Conservation (phyloP, 2,329 filamentous ascomycete genomes). For the Colletotrichum lindemuthianum region DNA sequence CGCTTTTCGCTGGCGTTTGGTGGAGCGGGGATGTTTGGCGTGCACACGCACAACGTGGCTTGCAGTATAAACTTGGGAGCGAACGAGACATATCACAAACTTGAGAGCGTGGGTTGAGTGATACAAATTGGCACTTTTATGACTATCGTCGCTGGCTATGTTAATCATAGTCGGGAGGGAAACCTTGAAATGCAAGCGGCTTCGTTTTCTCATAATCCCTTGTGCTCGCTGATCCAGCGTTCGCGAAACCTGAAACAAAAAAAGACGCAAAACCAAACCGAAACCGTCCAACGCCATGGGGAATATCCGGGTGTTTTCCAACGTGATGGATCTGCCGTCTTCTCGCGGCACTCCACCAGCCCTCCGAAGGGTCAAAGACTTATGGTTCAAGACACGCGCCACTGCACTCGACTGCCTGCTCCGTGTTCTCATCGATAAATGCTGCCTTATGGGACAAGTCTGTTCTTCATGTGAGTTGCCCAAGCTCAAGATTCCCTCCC, state of each 20-base stretch:
- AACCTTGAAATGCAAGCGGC: constrained; percentile 21
- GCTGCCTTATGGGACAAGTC: no score
- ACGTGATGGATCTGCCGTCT: neutral
- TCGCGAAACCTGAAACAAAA: constrained; percentile 9
- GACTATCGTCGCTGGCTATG: constrained; percentile 16
- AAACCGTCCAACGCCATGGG: constrained; percentile 24
- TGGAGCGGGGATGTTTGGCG: neutral
- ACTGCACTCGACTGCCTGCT: no score
- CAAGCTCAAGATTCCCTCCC: no score
- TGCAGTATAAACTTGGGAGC: neutral
- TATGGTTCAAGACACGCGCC: constrained; percentile 6
- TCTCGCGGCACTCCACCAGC: constrained; percentile 5
- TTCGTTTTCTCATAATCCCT: constrained; percentile 32
- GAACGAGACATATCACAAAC: neutral
- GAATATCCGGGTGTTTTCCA: constrained; percentile 21
- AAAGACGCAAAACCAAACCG: neutral
- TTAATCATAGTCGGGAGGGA: constrained; percentile 2
- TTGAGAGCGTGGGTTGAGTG: neutral
- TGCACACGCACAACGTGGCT: neutral
- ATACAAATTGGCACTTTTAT: constrained; percentile 25
- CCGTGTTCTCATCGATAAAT: no score
- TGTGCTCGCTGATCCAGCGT: constrained; percentile 23
- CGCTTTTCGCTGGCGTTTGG: neutral
- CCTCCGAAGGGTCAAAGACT: constrained; percentile 1
- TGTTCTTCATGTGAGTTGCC: no score